Evolutionary conservation across 352 stramenopile species (phyloP), one percentile per base, ranked within the genome.

Genomic region (Pythium utonaiense): DNA sequence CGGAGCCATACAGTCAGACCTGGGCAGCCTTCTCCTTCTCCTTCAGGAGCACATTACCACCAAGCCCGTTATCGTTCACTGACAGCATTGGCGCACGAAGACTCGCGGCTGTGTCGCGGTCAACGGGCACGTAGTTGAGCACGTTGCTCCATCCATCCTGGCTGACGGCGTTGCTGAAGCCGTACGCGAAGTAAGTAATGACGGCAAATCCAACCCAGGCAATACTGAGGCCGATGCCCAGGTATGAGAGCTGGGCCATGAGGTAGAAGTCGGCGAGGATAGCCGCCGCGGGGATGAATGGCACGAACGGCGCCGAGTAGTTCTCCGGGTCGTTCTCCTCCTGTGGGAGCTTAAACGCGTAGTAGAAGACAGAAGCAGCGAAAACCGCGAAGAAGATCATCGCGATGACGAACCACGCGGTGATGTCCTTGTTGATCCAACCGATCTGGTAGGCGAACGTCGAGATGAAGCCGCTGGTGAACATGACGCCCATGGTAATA

Each of bases 111-210:
- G 40, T 59, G 47, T 57, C 62, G 53, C 53, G 30, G 36, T 82
- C 69, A 34, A 69, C 65, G 6, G 78, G 78, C 27, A 88, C 49
- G 44, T 73, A 78, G 40, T 71, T 76, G 33, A 91, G 54, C 57
- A 89, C 56, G 27, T 63, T 44, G 54, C 67, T 78, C 83, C 83
- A 93, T 19, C 71, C 76, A 1, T 74, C 76, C 53, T 76, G 81
- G 36, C 80, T 78, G 6, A 74, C 74, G 13, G 77, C 78, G 66
- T 87, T 75, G 55, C 63, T 67, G 70, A 87, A 93, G 49, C 83
- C 83, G 60, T 93, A 93, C 8, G 71, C 67, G 28, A 90, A 88
- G 68, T 93, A 93, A 48, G 83, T 88, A 7, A 93, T 22, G 6
- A 89, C 71, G 9, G 68, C 78, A 17, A 70, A 75, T 8, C 25